These are phyloP conservation scores for Phanerochaete carnosa DNA, from an alignment of 768 basidiomycete genomes.

Conservation along the genomic window DNA sequence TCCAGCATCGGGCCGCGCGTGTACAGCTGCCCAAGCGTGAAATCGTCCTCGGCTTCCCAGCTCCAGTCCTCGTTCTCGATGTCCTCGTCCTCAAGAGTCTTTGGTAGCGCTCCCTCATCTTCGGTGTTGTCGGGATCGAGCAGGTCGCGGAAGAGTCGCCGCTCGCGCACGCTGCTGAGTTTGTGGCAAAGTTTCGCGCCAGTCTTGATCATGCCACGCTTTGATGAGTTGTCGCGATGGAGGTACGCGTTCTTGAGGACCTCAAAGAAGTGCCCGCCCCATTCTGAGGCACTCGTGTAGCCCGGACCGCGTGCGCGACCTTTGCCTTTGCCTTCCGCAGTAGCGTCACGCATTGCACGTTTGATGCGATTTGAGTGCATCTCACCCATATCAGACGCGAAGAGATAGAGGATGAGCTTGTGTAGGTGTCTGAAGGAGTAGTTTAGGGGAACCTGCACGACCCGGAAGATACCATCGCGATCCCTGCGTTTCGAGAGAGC, in stretches of 20 bases:
- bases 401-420: slow-evolving; percentile 59
- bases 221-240: slow-evolving; percentile 26
- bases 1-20: slow-evolving; percentile 36
- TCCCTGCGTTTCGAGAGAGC: background rate
- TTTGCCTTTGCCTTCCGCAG: slow-evolving; percentile 2
- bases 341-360: background rate
- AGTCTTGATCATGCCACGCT: slow-evolving; percentile 50
- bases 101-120: background rate
- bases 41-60: slow-evolving; percentile 72
- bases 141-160: slow-evolving; percentile 27
- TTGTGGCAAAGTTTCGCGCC: slow-evolving; percentile 20
- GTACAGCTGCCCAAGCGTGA: slow-evolving; percentile 59
- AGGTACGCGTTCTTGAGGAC: slow-evolving; percentile 46
- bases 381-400: slow-evolving; percentile 28
- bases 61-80: slow-evolving; percentile 43
- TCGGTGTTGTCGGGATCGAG: background rate
- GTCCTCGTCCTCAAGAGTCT: slow-evolving; percentile 9
- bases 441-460: slow-evolving; percentile 67
- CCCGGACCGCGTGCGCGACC: background rate
- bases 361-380: background rate
- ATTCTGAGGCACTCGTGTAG: background rate
- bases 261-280: slow-evolving; percentile 58
- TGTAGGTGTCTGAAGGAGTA: slow-evolving; percentile 69
- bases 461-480: slow-evolving; percentile 46
- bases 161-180: slow-evolving; percentile 29